Evolutionary conservation across 2,329 filamentous ascomycete species (phyloP), one percentile per base, ranked within the genome.

Genomic region (Hypocreales sp.): DNA sequence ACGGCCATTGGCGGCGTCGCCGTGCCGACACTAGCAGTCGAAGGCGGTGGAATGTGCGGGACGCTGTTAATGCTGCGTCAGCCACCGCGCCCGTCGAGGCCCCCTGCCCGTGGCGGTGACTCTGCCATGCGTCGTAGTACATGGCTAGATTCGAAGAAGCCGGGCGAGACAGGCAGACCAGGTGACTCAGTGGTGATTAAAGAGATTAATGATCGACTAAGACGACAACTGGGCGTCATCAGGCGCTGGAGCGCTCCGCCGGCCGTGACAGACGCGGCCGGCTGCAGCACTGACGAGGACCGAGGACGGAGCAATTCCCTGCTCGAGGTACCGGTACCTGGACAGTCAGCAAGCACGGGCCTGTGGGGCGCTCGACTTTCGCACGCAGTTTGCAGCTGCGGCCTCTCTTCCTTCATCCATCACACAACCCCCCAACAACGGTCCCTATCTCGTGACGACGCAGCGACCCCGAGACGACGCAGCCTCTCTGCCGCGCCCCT

Each of bases 1-100:
- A n/a, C n/a, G 35, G 41, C 33, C 24, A 35, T 25, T 20, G 25
- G 24, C 4, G 8, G 21, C n/a, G 20, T 11, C 16, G 6, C 20
- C 9, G 20, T 5, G 4, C 9, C 16, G 12, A 16, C 28, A 30
- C 13, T 17, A 14, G 24, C 25, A 11, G 22, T 15, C 12, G 24
- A 15, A 20, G 11, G 18, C 7, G 18, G 18, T 20, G 18, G 7
- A 20, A 11, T 7, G 18, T 7, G 18, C 7, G 18, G 18, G 18
- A 20, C n/a, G n/a, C 20, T 11, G 20, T 22, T 8, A 11, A 11
- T 22, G 20, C 20, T 22, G 20, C 20, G 20, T n/a, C n/a, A n/a
- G n/a, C n/a, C n/a, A n/a, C n/a, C n/a, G n/a, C n/a, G n/a, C n/a
- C n/a, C n/a, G n/a, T n/a, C n/a, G n/a, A n/a, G n/a, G n/a, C n/a